Conservation (phyloP, 169 alveolate genomes). For the Eimeria maxima region DNA sequence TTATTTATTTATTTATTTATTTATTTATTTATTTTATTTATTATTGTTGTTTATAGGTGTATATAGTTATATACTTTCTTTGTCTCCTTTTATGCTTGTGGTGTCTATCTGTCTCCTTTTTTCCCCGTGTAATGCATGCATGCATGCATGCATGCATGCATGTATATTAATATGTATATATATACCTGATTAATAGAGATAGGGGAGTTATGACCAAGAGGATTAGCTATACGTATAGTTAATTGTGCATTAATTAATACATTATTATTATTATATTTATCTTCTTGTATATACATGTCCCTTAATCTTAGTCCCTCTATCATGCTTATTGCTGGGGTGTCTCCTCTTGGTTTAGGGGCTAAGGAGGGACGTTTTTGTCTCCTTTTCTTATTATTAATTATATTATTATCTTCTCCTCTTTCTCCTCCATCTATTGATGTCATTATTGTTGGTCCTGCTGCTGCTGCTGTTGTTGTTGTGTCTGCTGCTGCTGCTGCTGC, state of each 20-base stretch:
- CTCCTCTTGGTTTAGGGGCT: conserved; percentile 10
- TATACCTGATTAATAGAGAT: neutral
- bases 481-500: too few species aligned
- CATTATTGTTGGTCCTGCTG: too few species aligned
- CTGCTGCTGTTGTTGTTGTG: too few species aligned
- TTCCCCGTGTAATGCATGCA: too few species aligned
- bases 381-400: too few species aligned
- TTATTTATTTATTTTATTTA: neutral
- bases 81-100: too few species aligned
- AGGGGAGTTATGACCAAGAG: conserved; percentile 14
- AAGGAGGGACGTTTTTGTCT: neutral
- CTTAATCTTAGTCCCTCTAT: neutral
- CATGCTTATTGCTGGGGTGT: neutral
- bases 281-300: neutral
- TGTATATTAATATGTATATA: neutral
- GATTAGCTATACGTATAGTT: neutral
- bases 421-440: too few species aligned
- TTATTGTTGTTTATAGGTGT: neutral
- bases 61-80: too few species aligned
- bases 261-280: neutral
- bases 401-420: too few species aligned
- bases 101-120: too few species aligned
- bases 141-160: too few species aligned
- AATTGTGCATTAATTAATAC: neutral
- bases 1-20: neutral